phyloP scores from a whole-genome alignment of 805 yeast genomes.

The Pichia manshurica region DNA sequence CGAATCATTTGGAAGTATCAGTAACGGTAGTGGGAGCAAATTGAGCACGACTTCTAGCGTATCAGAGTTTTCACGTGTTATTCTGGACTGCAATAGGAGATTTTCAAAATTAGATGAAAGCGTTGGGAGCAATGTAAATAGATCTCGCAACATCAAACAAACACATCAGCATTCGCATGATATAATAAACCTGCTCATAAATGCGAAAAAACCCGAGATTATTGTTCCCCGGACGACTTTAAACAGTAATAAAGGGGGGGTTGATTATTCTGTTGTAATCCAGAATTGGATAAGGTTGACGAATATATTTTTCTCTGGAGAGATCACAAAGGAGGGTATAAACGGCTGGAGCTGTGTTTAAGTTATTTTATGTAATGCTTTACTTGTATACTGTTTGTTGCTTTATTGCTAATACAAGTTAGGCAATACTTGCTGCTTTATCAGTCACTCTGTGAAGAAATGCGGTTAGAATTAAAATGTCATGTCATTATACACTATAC shows the following conservation, averaged over 20 bases:
- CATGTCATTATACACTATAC: no score
- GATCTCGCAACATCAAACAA: slow-evolving; percentile 17
- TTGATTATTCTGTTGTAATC: slow-evolving; percentile 12
- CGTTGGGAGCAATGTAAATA: slow-evolving; percentile 13
- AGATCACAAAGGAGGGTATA: slow-evolving; percentile 20
- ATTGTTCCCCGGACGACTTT: slow-evolving; percentile 13
- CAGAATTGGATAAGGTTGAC: slow-evolving; percentile 23
- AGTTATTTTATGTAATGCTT: no score
- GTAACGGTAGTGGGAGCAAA: not conserved
- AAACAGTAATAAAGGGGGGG: slow-evolving; percentile 9
- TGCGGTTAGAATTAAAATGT: no score
- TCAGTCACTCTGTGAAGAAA: no score
- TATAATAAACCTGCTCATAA: slow-evolving; percentile 15
- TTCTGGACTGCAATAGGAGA: slow-evolving; percentile 23
- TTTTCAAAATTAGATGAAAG: slow-evolving; percentile 22
- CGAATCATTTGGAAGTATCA: slow-evolving; percentile 5
- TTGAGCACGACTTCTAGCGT: not conserved
- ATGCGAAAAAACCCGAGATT: slow-evolving; percentile 10
- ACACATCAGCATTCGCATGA: slow-evolving; percentile 16
- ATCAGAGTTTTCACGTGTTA: slow-evolving; percentile 8
- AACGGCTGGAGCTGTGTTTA: slow-evolving; percentile 25
- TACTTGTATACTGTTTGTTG: no score
- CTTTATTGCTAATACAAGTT: no score
- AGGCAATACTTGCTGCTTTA: no score
- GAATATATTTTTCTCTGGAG: slow-evolving; percentile 15